Evolutionary conservation across 2,329 filamentous ascomycete genomes (phyloP), one percentile per base, ranked within the genome.

Genomic region (Diaporthe batatas): DNA sequence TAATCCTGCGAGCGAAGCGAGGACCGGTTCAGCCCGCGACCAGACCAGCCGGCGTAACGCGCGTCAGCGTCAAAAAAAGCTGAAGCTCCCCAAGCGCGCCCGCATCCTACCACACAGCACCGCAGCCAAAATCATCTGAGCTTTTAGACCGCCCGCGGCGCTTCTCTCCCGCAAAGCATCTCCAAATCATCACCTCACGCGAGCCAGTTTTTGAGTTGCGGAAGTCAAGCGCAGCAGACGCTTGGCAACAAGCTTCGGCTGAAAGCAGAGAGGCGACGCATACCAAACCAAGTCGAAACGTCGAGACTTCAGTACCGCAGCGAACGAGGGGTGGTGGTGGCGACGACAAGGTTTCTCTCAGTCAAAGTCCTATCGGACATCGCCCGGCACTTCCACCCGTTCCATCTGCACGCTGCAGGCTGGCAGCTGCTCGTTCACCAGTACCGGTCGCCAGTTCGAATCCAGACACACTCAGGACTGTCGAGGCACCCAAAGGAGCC

Each of bases 21-120:
- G 47, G 29, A 36, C 32, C 47, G 47, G 29, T 39, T 5, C 62
- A 67, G 62, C 32, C 62, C 62, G 44, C 62, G 16, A 47, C 44
- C 62, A 65, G 29, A 25, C 44, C 32, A 62, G 54, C 29, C 29
- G 83, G 79, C 79, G 79, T 84, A 84, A 85, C 83, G 83, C 83
- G 83, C 83, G 83, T 84, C 79, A 84, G 84, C 76, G 72, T 77
- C 81, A 84, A 84, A 67, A 67, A 36, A 49, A 23, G 68, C 68
- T 44, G 68, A 62, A 59, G 68, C 68, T 70, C 34, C 57, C 55
- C 68, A 70, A 70, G 68, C 68, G 68, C 68, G 49, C 57, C 55
- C 55, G 68, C 68, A 42, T 53, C 83, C 81, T 75, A 72, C 71
- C 74, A 62, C 74, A 62, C 58, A 29, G 39, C 39, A 62, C 74